Percentiles rank a stretch among this genome's conserved stretches.
phyloP scores from a whole-genome alignment of 2,329 filamentous ascomycete genomes.

The Fusarium veterinarium region DNA sequence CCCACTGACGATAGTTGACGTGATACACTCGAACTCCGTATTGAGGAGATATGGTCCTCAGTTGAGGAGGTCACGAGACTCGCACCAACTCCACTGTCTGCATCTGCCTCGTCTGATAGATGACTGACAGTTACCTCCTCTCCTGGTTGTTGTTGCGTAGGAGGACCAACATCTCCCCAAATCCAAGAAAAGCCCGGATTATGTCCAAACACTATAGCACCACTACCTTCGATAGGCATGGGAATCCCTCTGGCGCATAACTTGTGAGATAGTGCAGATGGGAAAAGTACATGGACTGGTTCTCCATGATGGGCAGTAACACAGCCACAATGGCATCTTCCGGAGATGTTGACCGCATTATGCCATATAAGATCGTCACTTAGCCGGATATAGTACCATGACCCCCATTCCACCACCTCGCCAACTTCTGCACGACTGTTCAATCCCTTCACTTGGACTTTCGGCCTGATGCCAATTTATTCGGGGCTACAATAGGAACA shows the following conservation, averaged over 20 bases:
- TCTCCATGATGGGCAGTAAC: not conserved
- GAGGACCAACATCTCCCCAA: not conserved
- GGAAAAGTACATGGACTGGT: not conserved
- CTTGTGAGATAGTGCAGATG: not conserved
- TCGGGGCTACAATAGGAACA: no score
- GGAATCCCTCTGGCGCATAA: fast-evolving
- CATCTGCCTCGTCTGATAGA: not conserved
- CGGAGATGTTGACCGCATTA: fast-evolving
- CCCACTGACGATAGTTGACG: not conserved
- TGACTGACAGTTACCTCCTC: not conserved
- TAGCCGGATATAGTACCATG: fast-evolving
- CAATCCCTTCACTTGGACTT: no score
- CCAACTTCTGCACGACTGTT: no score
- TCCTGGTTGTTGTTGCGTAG: not conserved
- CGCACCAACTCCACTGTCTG: not conserved
- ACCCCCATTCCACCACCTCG: no score
- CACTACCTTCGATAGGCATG: not conserved
- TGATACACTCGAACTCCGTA: not conserved
- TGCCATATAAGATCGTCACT: not conserved
- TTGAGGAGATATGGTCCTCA: not conserved
- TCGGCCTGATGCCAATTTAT: no score
- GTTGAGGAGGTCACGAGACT: fast-evolving
- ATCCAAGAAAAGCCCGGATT: not conserved
- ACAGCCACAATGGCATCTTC: fast-evolving
- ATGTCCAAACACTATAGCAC: not conserved